Percentiles rank a stretch among this genome's conserved stretches.
Conservation (phyloP, 31 red algal genomes). For the Endocladia muricata region DNA sequence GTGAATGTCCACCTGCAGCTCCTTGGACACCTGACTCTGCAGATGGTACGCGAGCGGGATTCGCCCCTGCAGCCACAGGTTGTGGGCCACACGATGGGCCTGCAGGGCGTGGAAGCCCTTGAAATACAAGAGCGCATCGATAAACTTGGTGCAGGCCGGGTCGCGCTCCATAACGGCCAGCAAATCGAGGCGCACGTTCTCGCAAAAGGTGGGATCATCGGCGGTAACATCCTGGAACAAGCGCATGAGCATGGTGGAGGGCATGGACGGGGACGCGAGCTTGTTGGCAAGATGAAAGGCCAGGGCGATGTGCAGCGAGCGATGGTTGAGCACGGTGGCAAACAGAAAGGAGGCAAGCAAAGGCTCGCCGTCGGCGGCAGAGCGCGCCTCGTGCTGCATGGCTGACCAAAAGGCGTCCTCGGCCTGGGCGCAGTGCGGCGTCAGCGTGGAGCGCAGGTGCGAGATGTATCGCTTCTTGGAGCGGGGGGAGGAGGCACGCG, state of each 20-base stretch:
- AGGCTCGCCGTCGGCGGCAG: conserved; percentile 83
- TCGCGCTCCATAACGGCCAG: conserved; percentile 82
- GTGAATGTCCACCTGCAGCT: conserved; percentile 93
- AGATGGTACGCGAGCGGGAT: conserved; percentile 77
- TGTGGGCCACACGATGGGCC: conserved; percentile 79
- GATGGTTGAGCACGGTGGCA: conserved; percentile 76
- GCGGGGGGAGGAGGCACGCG: conserved; percentile 39
- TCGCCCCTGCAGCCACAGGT: conserved; percentile 77
- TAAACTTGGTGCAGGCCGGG: conserved; percentile 72
- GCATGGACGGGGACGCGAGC: conserved; percentile 73
- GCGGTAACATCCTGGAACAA: conserved; percentile 83
- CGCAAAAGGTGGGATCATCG: conserved; percentile 59
- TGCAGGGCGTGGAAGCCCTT: conserved; percentile 95
- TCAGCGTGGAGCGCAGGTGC: conserved; percentile 25
- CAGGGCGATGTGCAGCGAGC: conserved; percentile 75
- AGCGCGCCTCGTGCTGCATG: conserved; percentile 70
- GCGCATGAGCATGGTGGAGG: conserved; percentile 79
- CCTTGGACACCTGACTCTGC: conserved; percentile 76
- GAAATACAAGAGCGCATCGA: conserved; percentile 76
- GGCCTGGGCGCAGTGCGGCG: conserved; percentile 20
- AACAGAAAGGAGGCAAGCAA: conserved; percentile 75
- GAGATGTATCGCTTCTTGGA: conserved; percentile 61
- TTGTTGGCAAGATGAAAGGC: conserved; percentile 70
- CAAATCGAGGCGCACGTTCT: conserved; percentile 77
- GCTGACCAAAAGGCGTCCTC: conserved; percentile 89